These are phyloP conservation scores for Chlamydomonas sphaeroides DNA, from an alignment of 139 green algal genomes.

Conservation along the genomic window DNA sequence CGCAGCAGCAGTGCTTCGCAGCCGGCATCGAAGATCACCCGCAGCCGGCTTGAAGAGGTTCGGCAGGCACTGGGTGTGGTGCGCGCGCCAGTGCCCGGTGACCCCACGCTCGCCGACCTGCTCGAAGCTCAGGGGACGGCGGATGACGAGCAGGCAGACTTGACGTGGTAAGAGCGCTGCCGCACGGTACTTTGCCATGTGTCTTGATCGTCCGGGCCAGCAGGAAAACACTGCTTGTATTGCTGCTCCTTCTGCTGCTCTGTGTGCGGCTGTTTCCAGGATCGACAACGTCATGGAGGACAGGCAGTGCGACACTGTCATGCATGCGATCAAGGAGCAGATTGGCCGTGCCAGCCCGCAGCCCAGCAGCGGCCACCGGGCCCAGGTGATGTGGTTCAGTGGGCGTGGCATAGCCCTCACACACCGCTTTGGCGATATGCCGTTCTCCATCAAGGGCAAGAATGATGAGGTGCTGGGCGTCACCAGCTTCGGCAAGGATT, in stretches of 20 bases:
- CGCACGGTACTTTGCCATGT: background rate
- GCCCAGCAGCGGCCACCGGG: background rate
- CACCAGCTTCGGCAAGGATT: background rate
- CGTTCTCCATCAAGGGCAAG: background rate
- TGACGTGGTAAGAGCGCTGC: background rate
- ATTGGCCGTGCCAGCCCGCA: background rate
- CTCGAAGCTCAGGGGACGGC: background rate
- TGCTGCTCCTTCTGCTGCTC: background rate
- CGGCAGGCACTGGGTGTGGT: background rate
- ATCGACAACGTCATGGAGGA: background rate
- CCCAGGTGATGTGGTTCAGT: background rate
- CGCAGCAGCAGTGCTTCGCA: background rate
- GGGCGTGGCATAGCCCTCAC: background rate
- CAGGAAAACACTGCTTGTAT: background rate
- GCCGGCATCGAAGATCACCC: background rate
- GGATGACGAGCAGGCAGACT: background rate
- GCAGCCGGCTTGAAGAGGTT: background rate
- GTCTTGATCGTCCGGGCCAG: background rate
- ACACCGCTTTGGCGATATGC: background rate
- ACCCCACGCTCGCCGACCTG: background rate
- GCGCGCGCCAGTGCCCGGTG: background rate
- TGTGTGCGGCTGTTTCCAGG: background rate
- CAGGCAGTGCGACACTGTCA: background rate
- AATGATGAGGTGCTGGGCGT: constrained; percentile 2
- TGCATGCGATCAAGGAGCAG: background rate